phyloP scores from a whole-genome alignment of 345 rosid genomes.

The Durio zibethinus region DNA sequence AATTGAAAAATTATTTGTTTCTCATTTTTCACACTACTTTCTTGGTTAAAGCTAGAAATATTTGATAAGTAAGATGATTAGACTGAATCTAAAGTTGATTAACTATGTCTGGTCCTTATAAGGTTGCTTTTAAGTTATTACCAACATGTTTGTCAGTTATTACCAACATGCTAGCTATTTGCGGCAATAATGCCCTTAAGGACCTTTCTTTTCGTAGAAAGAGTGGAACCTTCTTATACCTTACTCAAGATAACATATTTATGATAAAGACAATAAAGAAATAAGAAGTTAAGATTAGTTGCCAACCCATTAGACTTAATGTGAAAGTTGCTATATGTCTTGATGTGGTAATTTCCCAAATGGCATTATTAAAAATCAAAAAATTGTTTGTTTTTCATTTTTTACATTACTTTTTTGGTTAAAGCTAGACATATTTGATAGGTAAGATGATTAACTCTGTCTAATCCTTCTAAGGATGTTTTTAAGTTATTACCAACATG shows the following conservation, averaged over 20 bases:
- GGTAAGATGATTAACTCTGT: conserved; percentile 7
- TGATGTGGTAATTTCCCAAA: background rate
- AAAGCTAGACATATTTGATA: background rate
- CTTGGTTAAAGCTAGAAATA: too few relatives aligned
- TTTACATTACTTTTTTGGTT: conserved; percentile 16
- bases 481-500: conserved; percentile 73
- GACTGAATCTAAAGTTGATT: too few relatives aligned
- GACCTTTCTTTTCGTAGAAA: conserved; percentile 97
- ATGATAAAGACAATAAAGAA: conserved; percentile 96
- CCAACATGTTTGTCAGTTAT: too few relatives aligned
- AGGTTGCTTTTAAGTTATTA: too few relatives aligned
- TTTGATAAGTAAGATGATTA: too few relatives aligned
- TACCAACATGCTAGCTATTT: conserved; percentile 64
- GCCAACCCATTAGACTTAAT: conserved; percentile 25
- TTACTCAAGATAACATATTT: conserved; percentile 93
- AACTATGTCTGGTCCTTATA: too few relatives aligned
- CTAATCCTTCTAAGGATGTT: conserved; percentile 95
- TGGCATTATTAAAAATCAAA: background rate
- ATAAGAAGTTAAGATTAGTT: conserved; percentile 95
- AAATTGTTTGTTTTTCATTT: conserved; percentile 18
- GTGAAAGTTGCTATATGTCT: conserved; percentile 2
- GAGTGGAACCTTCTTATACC: conserved; percentile 95
- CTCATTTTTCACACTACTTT: too few relatives aligned
- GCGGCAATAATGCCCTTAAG: conserved; percentile 85
- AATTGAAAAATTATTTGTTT: too few relatives aligned